Evolutionary conservation across 805 yeast genomes (phyloP), one percentile per base, ranked within the genome.

Genomic region (Candida khao-thaluensis): DNA sequence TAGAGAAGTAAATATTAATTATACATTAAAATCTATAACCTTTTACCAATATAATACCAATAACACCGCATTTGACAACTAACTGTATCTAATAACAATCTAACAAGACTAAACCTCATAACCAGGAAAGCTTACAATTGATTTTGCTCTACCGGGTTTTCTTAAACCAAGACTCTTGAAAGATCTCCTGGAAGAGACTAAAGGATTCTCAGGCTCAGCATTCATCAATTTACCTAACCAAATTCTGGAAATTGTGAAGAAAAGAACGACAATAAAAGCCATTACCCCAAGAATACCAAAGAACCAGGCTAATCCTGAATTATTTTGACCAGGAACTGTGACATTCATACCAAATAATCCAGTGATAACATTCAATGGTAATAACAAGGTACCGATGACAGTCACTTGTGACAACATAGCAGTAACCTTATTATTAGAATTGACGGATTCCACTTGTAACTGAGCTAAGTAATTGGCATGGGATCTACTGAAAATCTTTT

Each of bases 291-390:
- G 22, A 37, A 60, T 58, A 4, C 64, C 65, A 24, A 57, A 59
- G 31, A 56, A 60, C 65, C 65, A 60, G 8, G 37, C 36, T 9
- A 52, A 45, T 7, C 27, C 26, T 5, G 34, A 11, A 30, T 62
- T 65, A 2, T 48, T 71, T 38, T 74, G 63, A 20, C 96, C 96
- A 0, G 97, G 97, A 20, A 91, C 85, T 9, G 52, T 62, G 14
- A 91, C 98, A 61, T 91, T 91, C 99, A 91, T 91, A 54, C 97
- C 97, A 63, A 91, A 91, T 47, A 90, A 56, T 59, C 97, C 96
- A 2, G 97, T 88, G 31, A 91, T 74, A 42, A 91, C 68, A 59
- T 91, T 91, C 71, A 91, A 73, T 11, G 98, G 98, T 46, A 91
- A 84, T 21, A 91, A 69, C 53, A 91, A 72, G 0, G 97, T 89